Percentiles rank a stretch among this genome's conserved stretches.
Evolutionary conservation across 768 basidiomycete genomes (phyloP).

Genomic region (Pluteus cervinus): DNA sequence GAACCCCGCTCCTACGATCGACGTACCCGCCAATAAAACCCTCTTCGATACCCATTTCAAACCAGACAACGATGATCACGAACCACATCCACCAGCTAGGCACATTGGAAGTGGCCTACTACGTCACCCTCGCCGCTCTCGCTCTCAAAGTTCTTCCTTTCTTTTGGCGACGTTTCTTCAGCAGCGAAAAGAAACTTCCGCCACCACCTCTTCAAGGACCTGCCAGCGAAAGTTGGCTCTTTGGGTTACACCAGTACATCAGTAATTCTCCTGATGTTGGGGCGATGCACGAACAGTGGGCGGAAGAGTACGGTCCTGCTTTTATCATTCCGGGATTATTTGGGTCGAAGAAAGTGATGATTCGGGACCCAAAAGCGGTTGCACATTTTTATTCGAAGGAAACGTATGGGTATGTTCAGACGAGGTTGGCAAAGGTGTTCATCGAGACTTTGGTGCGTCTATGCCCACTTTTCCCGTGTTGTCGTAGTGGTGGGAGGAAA

Average conservation of each 20-base stretch:
- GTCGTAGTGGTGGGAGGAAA: background rate
- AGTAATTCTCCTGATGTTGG: constrained; percentile 22
- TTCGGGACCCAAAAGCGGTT: constrained; percentile 45
- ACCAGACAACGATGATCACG: too few relatives aligned
- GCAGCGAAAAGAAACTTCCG: too few relatives aligned
- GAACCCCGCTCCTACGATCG: too few relatives aligned
- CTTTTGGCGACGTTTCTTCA: too few relatives aligned
- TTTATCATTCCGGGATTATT: constrained; percentile 33
- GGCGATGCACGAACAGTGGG: constrained; percentile 39
- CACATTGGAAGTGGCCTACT: too few relatives aligned
- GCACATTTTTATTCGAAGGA: constrained; percentile 46
- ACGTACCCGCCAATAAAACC: too few relatives aligned
- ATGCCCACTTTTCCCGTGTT: background rate
- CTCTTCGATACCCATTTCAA: too few relatives aligned
- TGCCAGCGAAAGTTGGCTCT: constrained; percentile 30
- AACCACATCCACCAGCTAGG: too few relatives aligned
- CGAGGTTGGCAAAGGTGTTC: constrained; percentile 23
- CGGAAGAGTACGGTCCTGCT: constrained; percentile 38
- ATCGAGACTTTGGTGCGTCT: constrained; percentile 32
- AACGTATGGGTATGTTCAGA: constrained; percentile 41
- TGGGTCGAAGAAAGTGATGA: constrained; percentile 26
- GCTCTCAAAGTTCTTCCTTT: too few relatives aligned
- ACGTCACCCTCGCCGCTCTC: too few relatives aligned
- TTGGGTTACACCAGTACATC: constrained; percentile 29
- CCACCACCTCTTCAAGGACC: constrained; percentile 38